Evolutionary conservation across 345 rosid species (phyloP).

Genomic region (Sapria himalayana): DNA sequence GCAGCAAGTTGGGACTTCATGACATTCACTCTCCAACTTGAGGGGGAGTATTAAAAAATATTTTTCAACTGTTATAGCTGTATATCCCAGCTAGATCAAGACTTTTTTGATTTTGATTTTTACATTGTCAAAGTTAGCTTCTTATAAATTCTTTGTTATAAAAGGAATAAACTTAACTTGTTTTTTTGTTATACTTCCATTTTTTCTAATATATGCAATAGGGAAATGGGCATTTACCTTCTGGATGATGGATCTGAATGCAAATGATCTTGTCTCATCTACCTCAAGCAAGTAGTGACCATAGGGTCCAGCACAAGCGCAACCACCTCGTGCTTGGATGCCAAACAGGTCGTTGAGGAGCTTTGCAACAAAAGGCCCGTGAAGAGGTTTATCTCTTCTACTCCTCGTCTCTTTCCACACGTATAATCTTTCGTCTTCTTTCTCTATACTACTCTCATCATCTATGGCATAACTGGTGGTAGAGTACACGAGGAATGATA

Average conservation of each 20-base stretch:
- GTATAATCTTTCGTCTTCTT: not conserved
- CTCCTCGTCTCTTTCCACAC: constrained; percentile 25
- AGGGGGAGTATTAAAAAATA: too few species aligned
- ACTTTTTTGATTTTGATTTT: too few species aligned
- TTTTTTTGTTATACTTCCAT: too few species aligned
- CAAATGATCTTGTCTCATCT: constrained; percentile 9
- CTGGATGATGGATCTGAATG: constrained; percentile 19
- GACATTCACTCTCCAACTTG: too few species aligned
- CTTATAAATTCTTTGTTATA: too few species aligned
- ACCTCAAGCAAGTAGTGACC: constrained; percentile 29
- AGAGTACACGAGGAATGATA: constrained; percentile 32
- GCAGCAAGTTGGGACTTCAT: too few species aligned
- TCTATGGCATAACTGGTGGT: constrained; percentile 7
- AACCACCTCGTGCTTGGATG: constrained; percentile 42
- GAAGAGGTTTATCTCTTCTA: constrained; percentile 28
- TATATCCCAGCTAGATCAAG: too few species aligned
- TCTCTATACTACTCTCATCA: not conserved
- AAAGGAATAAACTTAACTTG: too few species aligned
- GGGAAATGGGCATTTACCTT: constrained; percentile 14
- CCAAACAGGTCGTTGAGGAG: constrained; percentile 47
- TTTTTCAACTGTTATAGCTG: too few species aligned
- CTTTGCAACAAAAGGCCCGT: constrained; percentile 29
- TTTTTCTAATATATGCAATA: too few species aligned
- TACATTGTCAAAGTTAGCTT: too few species aligned
- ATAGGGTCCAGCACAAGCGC: constrained; percentile 58